A percentile compares a stretch with the other conserved stretches of the same genome.
Evolutionary conservation across 768 basidiomycete species (phyloP).

Genomic region (Mycena galopus): DNA sequence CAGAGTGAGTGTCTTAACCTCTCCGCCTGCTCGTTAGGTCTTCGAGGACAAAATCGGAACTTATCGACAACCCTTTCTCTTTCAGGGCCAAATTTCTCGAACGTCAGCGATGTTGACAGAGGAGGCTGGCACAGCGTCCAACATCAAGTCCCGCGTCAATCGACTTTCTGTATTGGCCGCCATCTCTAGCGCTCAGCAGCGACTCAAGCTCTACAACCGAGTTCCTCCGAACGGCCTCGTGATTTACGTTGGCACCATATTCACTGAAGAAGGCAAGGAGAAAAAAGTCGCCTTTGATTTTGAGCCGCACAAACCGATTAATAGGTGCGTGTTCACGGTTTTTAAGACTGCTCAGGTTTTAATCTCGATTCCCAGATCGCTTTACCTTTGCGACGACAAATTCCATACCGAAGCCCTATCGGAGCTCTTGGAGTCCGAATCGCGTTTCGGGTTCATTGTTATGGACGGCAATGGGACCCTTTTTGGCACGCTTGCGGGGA

Average conservation of each 20-base stretch:
- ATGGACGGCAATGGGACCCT: conserved; percentile 99
- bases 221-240: conserved; percentile 98
- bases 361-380: conserved; percentile 68
- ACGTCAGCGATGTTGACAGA: conserved; percentile 97
- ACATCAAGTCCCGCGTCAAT: conserved; percentile 99
- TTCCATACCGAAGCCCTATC: conserved; percentile 99
- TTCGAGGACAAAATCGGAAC: too few species aligned
- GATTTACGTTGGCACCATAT: conserved; percentile 96
- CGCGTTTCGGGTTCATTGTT: conserved; percentile 98
- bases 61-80: too few species aligned
- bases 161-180: conserved; percentile 97
- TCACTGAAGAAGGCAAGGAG: conserved; percentile 99
- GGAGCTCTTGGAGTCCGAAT: conserved; percentile 96
- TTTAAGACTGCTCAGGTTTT: not conserved
- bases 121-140: conserved; percentile 98
- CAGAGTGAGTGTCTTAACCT: conserved; percentile 82
- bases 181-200: conserved; percentile 97
- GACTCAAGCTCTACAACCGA: conserved; percentile 95
- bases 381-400: conserved; percentile 99
- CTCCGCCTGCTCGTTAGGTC: too few species aligned
- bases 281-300: conserved; percentile 99
- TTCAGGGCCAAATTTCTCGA: conserved; percentile 97
- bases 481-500: conserved; percentile 95
- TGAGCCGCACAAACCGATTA: conserved; percentile 98
- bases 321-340: conserved; percentile 81